A percentile compares a stretch with the other conserved stretches of the same genome.
Evolutionary conservation across 805 yeast species (phyloP).

Genomic region (Ogataea paradorogensis): DNA sequence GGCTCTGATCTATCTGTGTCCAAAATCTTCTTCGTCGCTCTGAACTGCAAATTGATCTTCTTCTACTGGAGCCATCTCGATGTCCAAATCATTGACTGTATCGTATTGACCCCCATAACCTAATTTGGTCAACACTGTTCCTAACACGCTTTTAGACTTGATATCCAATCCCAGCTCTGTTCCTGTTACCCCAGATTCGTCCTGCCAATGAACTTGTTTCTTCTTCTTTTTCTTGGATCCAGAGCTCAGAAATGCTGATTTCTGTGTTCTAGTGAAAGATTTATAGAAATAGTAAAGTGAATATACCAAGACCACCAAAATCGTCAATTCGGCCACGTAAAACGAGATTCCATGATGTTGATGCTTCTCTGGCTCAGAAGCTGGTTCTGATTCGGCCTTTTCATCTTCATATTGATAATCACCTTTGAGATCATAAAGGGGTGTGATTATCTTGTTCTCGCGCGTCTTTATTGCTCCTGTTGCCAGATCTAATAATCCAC

Average conservation of each 20-base stretch:
- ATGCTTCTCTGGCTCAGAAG: conserved; percentile 3
- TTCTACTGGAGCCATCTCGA: conserved; percentile 40
- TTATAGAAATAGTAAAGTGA: conserved; percentile 26
- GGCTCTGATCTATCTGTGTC: conserved; percentile 3
- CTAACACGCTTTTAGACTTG: conserved; percentile 12
- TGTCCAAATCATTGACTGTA: conserved; percentile 37
- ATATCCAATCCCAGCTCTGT: conserved; percentile 1
- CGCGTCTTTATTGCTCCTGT: conserved; percentile 32
- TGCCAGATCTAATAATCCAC: conserved; percentile 64
- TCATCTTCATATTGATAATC: conserved; percentile 1
- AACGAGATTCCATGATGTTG: conserved; percentile 11
- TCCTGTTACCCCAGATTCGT: conserved; percentile 19
- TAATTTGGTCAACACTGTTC: conserved; percentile 27
- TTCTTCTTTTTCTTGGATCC: conserved; percentile 26
- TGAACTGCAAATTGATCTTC: conserved; percentile 45
- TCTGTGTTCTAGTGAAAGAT: conserved; percentile 18
- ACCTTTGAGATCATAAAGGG: conserved; percentile 23
- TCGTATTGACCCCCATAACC: conserved; percentile 39
- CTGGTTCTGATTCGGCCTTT: conserved; percentile 3
- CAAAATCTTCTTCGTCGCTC: conserved; percentile 44
- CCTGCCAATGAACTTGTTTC: conserved; percentile 36
- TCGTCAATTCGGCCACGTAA: conserved; percentile 25
- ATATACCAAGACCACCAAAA: conserved; percentile 22
- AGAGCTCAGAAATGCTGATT: conserved; percentile 23
- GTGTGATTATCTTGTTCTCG: conserved; percentile 23